phyloP scores from a whole-genome alignment of 441 rosid species.

The Lagerstroemia fauriei region DNA sequence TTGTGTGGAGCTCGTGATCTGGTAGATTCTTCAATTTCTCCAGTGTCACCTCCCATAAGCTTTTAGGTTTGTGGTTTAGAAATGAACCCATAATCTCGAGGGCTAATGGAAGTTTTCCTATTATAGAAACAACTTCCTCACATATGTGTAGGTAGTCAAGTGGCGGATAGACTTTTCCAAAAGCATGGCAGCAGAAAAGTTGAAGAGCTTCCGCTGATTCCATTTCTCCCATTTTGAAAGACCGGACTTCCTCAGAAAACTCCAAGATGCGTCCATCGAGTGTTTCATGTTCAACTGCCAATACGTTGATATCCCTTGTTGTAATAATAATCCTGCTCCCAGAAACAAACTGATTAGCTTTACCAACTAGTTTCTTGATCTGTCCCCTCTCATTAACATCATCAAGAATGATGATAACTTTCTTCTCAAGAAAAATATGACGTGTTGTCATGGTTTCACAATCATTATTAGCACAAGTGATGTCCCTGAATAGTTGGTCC shows the following conservation, averaged over 20 bases:
- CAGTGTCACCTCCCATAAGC: not conserved
- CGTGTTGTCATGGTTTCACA: not conserved
- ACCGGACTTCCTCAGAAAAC: not conserved
- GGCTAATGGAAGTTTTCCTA: not conserved
- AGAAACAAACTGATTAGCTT: not conserved
- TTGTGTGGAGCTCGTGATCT: accelerated
- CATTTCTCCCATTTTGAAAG: not conserved
- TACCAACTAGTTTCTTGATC: not conserved
- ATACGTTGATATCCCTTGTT: not conserved
- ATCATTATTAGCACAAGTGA: not conserved
- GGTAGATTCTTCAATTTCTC: accelerated
- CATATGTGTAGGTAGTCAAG: accelerated
- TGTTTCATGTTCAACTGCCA: not conserved
- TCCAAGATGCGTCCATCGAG: not conserved
- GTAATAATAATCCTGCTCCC: constrained; percentile 15
- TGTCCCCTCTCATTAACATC: constrained; percentile 7
- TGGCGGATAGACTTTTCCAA: accelerated
- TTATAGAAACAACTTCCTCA: accelerated
- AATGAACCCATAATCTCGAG: not conserved
- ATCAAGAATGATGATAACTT: constrained; percentile 8
- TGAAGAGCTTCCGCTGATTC: not conserved
- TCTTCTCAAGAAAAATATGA: not conserved
- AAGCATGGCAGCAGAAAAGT: not conserved
- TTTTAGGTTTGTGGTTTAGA: accelerated
- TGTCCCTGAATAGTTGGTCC: not conserved